A percentile compares a stretch with the other conserved stretches of the same genome.
Evolutionary conservation across 2,329 filamentous ascomycete genomes (phyloP).

Genomic region (Thielaviopsis populi): DNA sequence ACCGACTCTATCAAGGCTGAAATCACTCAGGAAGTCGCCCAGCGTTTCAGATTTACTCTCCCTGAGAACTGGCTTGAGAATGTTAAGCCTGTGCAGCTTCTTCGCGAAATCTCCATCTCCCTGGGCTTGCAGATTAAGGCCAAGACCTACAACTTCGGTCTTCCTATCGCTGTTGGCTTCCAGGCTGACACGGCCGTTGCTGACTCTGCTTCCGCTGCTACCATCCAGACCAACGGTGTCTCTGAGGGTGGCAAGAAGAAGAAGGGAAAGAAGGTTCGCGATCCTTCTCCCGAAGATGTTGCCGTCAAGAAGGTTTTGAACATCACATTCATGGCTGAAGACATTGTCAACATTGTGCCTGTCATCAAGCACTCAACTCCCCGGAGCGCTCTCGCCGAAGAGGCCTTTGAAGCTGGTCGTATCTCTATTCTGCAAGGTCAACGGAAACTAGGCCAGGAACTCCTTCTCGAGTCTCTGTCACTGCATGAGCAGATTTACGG

Average conservation of each 20-base stretch:
- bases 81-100: slow-evolving; percentile 63
- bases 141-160: slow-evolving; percentile 36
- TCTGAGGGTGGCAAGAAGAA: slow-evolving; percentile 35
- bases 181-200: slow-evolving; percentile 20
- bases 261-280: slow-evolving; percentile 44
- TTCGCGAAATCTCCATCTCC: slow-evolving; percentile 80
- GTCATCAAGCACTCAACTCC: slow-evolving; percentile 89
- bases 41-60: slow-evolving; percentile 65
- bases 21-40: slow-evolving; percentile 54
- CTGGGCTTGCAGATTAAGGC: slow-evolving; percentile 76
- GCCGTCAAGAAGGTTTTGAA: slow-evolving; percentile 28
- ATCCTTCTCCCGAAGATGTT: slow-evolving; percentile 36
- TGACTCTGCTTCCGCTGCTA: slow-evolving; percentile 24
- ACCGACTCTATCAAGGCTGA: slow-evolving; percentile 54
- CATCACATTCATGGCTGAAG: slow-evolving; percentile 63
- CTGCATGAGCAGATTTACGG: slow-evolving; percentile 98
- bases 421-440: slow-evolving; percentile 94
- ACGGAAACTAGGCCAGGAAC: slow-evolving; percentile 87
- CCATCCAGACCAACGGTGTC: slow-evolving; percentile 26
- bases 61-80: slow-evolving; percentile 50
- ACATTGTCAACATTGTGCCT: slow-evolving; percentile 85
- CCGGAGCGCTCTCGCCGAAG: slow-evolving; percentile 79
- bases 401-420: slow-evolving; percentile 86
- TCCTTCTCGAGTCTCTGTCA: slow-evolving; percentile 88
- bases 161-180: slow-evolving; percentile 11